Evolutionary conservation across 306 rosid species (phyloP), one percentile per base, ranked within the genome.

Genomic region (Quercus parvula): DNA sequence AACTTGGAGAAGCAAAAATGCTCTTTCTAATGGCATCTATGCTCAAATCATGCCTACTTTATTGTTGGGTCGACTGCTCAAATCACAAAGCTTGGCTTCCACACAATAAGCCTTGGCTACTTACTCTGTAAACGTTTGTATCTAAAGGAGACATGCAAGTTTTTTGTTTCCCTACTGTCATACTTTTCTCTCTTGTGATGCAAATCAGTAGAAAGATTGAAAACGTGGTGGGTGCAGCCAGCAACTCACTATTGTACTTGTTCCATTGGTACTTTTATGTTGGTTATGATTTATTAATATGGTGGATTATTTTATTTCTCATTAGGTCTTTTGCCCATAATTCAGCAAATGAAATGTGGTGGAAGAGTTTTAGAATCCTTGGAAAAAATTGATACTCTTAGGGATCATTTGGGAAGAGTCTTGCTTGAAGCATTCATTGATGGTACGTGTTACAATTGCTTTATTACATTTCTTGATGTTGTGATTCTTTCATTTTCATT

Each of bases 261-360:
- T 46, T 77, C 67, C 52, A 38, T 67, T 3, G n/a, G 41, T 56
- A 77, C 44, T 79, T 44, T 75, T 25, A 67, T 67, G 14, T 61
- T 78, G 76, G 20, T 74, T 74, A 49, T 80, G 44, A 75, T 56
- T 31, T 56, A 27, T 86, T 82, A 69, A 74, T 56, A 76, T 70
- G 59, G 70, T 72, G 54, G 58, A 74, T 77, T 80, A 61, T 81
- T 75, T 77, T 80, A 61, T 81, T 75, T 81, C 70, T 85, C 55
- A 49, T 56, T 74, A 94, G 99, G 98, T 71, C 81, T 94, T 77
- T 83, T 94, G 79, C 99, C 99, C 62, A 87, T 91, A 75, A 84
- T 94, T 84, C 88, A 84, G 72, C 91, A 81, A 63, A 74, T 91
- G 46, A 89, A 81, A 85, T 84, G 84, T 76, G 92, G 89, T 63